Conservation (phyloP, 2,329 filamentous ascomycete species). For the Karstenula rhodostoma region DNA sequence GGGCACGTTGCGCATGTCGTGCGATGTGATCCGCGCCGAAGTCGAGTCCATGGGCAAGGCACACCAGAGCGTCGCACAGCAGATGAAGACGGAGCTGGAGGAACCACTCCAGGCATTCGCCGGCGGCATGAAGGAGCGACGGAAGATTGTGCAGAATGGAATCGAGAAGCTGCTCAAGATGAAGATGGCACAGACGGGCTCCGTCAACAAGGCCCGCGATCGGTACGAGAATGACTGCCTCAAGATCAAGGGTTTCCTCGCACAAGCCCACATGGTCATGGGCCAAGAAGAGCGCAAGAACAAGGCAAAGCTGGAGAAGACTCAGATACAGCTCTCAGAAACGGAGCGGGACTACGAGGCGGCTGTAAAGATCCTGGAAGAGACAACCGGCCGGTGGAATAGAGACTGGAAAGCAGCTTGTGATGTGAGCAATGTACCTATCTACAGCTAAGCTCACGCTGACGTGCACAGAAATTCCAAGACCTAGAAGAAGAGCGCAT, state of each 20-base stretch:
- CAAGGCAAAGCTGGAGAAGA: conserved; percentile 98
- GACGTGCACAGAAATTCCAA: conserved; percentile 80
- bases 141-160: conserved; percentile 93
- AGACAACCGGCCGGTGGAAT: conserved; percentile 96
- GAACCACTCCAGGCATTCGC: conserved; percentile 91
- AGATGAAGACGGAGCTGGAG: conserved; percentile 97
- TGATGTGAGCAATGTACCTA: conserved; percentile 59
- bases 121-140: conserved; percentile 92
- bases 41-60: conserved; percentile 94
- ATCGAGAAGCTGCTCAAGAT: conserved; percentile 94
- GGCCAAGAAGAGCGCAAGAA: conserved; percentile 98
- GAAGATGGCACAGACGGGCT: conserved; percentile 89
- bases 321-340: conserved; percentile 92
- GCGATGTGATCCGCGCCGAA: conserved; percentile 88
- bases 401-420: conserved; percentile 97
- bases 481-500: conserved; percentile 96
- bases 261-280: conserved; percentile 99
- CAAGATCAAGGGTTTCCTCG: conserved; percentile 97
- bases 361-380: conserved; percentile 90
- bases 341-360: conserved; percentile 88
- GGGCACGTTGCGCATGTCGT: conserved; percentile 81
- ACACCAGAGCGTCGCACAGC: conserved; percentile 85
- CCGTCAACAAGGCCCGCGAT: conserved; percentile 95
- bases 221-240: conserved; percentile 97
- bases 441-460: conserved; percentile 5